Base-by-base conservation (phyloP, 2,329 filamentous ascomycete species). In the Drechslera avenae region DNA sequence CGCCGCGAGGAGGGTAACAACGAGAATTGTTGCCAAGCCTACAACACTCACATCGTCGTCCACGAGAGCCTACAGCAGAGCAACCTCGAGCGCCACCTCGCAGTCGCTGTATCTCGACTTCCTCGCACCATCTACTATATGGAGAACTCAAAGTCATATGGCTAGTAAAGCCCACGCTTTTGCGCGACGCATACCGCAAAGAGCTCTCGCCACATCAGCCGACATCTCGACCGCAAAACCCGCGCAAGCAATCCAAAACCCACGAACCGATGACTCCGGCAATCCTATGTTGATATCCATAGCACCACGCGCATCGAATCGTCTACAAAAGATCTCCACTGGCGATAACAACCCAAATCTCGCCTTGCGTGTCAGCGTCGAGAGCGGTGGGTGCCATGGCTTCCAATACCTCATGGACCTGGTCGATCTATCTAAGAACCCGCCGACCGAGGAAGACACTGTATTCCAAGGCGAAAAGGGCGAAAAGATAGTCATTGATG, bases 371-470 rank as follows among this genome's bases (percentile, higher is more conserved):
- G 89, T 99, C 60, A 87, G 89, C 54, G 92, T 99, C 51, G 91
- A 96, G 69, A 91, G 88, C 49, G 94, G 94, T 57, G 94, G 94
- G 48, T 99, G 94, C 73, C 94, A 99, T 75, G 94, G 94, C 41
- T 99, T 99, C 74, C 94, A 99, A 73, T 99, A 99, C 71, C 78
- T 96, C 39, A 96, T 99, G 90, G 90, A 87, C 13, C 81, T 97
- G 3, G 87, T 90, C 2, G 81, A 84, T 45, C 75, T 88, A 13
- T 79, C 83, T 42, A 69, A 83, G 19, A 54, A 60, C 16, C 64
- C 72, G 8, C 56, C 65, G 4, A 56, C 62, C 1, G 86, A 91
- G 53, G 94, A 97, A 64, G 94, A 99, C 69, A 94, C 89, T 0
- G 81, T 97, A 18, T 96, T 97, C 64, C 85, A 90, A 57, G 90